Conservation (phyloP, 768 basidiomycete species). For the Boletus insuetus region DNA sequence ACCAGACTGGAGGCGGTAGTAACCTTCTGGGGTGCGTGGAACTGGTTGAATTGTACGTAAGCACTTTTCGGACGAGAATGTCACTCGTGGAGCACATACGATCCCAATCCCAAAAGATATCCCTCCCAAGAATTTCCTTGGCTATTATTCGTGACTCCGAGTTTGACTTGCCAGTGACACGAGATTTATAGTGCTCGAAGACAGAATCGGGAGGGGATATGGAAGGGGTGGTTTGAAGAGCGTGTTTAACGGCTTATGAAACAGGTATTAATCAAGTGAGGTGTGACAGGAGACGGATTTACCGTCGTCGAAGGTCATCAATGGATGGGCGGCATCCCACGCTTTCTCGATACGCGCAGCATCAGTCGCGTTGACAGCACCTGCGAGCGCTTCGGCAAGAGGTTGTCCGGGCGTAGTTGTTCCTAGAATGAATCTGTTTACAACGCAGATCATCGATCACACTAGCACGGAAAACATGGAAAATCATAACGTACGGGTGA, state of each 20-base stretch:
- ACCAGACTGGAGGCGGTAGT: slow-evolving; percentile 84
- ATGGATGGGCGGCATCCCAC: slow-evolving; percentile 65
- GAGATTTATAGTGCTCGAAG: slow-evolving; percentile 55
- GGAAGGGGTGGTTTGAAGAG: slow-evolving; percentile 17
- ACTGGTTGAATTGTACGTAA: slow-evolving; percentile 40
- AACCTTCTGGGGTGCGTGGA: slow-evolving; percentile 87
- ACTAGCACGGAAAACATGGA: slow-evolving; percentile 4
- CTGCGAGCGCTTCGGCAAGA: slow-evolving; percentile 67
- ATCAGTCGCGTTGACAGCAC: slow-evolving; percentile 64
- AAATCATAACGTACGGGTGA: slow-evolving; percentile 47
- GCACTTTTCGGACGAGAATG: background rate
- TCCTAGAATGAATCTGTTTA: slow-evolving; percentile 59
- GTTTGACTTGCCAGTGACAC: slow-evolving; percentile 66
- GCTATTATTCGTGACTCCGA: slow-evolving; percentile 69
- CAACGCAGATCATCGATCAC: slow-evolving; percentile 7
- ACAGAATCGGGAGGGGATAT: slow-evolving; percentile 39
- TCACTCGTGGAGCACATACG: slow-evolving; percentile 43
- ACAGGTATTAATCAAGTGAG: background rate
- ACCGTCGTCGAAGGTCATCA: slow-evolving; percentile 89
- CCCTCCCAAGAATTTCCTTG: slow-evolving; percentile 58
- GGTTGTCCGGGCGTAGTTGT: slow-evolving; percentile 48
- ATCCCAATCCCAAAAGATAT: slow-evolving; percentile 89
- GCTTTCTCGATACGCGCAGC: slow-evolving; percentile 71
- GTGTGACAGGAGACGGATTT: slow-evolving; percentile 46
- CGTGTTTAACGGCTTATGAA: slow-evolving; percentile 22